phyloP scores from a whole-genome alignment of 2,329 filamentous ascomycete genomes.

The Penicillium crustosum region DNA sequence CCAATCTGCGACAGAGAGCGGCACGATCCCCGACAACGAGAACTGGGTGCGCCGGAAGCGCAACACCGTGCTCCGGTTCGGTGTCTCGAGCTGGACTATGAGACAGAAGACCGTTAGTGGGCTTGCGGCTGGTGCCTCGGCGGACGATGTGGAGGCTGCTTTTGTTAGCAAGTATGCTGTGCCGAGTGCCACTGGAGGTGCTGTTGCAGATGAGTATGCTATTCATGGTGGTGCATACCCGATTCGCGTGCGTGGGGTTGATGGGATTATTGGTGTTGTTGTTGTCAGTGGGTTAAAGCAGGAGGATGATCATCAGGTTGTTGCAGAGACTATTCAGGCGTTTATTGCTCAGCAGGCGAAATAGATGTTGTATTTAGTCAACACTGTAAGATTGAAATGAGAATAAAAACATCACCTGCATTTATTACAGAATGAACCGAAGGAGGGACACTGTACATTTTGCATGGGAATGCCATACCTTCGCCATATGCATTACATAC shows the following conservation, averaged over 20 bases:
- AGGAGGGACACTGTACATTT: not conserved
- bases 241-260: constrained; percentile 68
- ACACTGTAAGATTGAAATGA: not conserved
- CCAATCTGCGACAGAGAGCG: constrained; percentile 66
- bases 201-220: constrained; percentile 60
- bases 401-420: not conserved
- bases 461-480: not conserved
- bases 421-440: not conserved
- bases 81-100: constrained; percentile 69
- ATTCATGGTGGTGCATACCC: constrained; percentile 78
- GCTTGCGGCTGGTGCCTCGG: constrained; percentile 17
- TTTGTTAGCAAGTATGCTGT: constrained; percentile 68
- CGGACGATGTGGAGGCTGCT: constrained; percentile 57
- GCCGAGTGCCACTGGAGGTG: constrained; percentile 49
- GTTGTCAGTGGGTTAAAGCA: constrained; percentile 75
- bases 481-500: not conserved
- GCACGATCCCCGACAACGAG: constrained; percentile 70
- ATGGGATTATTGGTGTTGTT: constrained; percentile 72
- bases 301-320: constrained; percentile 73
- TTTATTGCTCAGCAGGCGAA: constrained; percentile 34
- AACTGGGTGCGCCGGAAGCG: constrained; percentile 70
- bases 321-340: constrained; percentile 66
- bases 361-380: constrained; percentile 5
- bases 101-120: constrained; percentile 58
- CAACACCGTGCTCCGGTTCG: constrained; percentile 70